Base-by-base conservation (phyloP, 192 early-diverging fungal species). In the Linnemannia exigua region DNA sequence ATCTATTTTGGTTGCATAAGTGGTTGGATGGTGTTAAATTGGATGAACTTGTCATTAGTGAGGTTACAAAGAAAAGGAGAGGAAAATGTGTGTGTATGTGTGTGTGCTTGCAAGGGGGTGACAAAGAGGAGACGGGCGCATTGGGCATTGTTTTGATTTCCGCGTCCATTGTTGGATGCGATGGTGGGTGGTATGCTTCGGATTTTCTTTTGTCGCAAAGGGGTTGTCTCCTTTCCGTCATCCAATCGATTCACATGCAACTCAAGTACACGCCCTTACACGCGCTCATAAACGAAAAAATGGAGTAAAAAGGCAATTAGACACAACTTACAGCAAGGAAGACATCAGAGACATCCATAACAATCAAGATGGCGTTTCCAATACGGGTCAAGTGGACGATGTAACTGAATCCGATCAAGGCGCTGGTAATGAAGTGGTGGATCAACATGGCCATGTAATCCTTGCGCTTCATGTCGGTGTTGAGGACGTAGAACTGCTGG, bases 261-360 rank as follows among this genome's bases (percentile, higher is more conserved):
- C 25, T 17, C 5, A 3, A 75, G 25, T 44, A 9, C 41, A 44
- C 41, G n/a, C n/a, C n/a, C n/a, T n/a, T n/a, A n/a, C 41, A 44
- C 41, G 9, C 9, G 9, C 9, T n/a, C 9, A 38, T 22, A 51
- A 58, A 33, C 20, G 74, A 78, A 69, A 70, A n/a, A 33, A 25
- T 5, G 66, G 68, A 61, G 73, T 48, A 38, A n/a, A 44, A 44
- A 14, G 15, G 28, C 19, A 41, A 70, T 7, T 12, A 7, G n/a
- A 1, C 25, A 17, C 12, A 54, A 82, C 90, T 83, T 88, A 92
- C 91, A 31, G 95, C 91, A 54, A 96, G 89, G 74, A 95, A 92
- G 47, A 97, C 93, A 83, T 97, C 96, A 22, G 94, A 89, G 51
- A 95, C 89, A 85, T 97, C 96, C 94, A 96, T 94, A 82, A 89